These are phyloP conservation scores for Sporothrix euskadiensis DNA, from an alignment of 2,329 filamentous ascomycete genomes.

Conservation along the genomic window DNA sequence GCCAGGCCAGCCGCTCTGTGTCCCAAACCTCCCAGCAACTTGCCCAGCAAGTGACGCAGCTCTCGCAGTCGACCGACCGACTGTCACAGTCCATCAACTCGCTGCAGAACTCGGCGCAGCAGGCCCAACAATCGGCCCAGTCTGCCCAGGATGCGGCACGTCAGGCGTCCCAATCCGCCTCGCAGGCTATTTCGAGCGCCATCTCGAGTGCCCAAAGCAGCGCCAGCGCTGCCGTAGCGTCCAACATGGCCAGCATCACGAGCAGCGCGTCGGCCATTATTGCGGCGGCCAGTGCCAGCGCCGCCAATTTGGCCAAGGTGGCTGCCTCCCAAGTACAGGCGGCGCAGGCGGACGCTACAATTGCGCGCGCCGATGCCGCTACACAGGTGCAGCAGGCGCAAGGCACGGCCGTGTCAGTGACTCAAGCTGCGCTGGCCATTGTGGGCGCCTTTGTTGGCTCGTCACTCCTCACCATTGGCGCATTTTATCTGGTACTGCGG, in stretches of 20 bases:
- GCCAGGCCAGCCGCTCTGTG: slow-evolving; percentile 37
- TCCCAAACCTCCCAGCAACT: slow-evolving; percentile 41
- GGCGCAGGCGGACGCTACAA: slow-evolving; percentile 40
- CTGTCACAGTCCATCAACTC: slow-evolving; percentile 37
- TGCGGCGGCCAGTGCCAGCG: slow-evolving; percentile 27
- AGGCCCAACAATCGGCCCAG: slow-evolving; percentile 35
- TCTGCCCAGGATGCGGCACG: slow-evolving; percentile 32
- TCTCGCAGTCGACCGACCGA: slow-evolving; percentile 39
- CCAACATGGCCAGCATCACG: slow-evolving; percentile 37
- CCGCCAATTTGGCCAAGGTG: slow-evolving; percentile 31
- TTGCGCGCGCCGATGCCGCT: slow-evolving; percentile 39
- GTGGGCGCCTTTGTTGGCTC: slow-evolving; percentile 47
- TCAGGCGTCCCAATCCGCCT: slow-evolving; percentile 37
- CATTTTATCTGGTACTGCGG: slow-evolving; percentile 43
- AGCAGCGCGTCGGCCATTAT: slow-evolving; percentile 38
- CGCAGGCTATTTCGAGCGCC: slow-evolving; percentile 34
- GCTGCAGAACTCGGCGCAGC: slow-evolving; percentile 34
- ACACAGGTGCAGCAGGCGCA: slow-evolving; percentile 41
- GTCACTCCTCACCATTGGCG: slow-evolving; percentile 43
- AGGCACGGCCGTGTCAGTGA: slow-evolving; percentile 44
- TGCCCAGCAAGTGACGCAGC: slow-evolving; percentile 37
- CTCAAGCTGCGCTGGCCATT: slow-evolving; percentile 46
- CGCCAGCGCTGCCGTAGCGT: slow-evolving; percentile 35
- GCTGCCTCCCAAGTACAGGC: slow-evolving; percentile 37
- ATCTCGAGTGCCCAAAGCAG: slow-evolving; percentile 36